Percentiles rank a stretch among this genome's conserved stretches.
phyloP scores from a whole-genome alignment of 495 filamentous ascomycete genomes.

The Tuber melanosporum region DNA sequence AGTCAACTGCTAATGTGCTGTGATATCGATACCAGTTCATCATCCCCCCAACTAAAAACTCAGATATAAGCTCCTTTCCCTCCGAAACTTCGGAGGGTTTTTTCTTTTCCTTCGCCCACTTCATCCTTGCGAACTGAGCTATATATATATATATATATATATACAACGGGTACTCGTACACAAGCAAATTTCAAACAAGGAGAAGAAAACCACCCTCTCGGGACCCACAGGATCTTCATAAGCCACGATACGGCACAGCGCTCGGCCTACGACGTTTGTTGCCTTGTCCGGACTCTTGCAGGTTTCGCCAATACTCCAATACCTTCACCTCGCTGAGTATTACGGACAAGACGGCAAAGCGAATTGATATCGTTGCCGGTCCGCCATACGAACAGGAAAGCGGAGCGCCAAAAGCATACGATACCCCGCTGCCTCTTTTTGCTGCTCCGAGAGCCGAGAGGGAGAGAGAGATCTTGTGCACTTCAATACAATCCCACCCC shows the following conservation, averaged over 20 bases:
- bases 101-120: not conserved
- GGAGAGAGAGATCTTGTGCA: not conserved
- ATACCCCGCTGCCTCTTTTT: no score
- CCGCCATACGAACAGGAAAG: not conserved
- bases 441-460: not conserved
- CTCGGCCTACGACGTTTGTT: not conserved
- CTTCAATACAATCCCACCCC: not conserved
- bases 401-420: not conserved
- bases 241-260: not conserved
- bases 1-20: no score
- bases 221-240: not conserved
- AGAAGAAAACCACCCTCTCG: not conserved
- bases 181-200: not conserved
- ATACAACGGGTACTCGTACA: no score
- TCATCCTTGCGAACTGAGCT: not conserved
- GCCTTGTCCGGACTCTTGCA: no score
- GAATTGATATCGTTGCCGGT: not conserved
- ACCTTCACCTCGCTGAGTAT: not conserved
- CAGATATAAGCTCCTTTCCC: not conserved
- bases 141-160: not conserved
- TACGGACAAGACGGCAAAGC: not conserved
- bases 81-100: not conserved
- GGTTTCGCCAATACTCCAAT: not conserved
- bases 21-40: no score
- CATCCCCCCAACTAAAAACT: no score